Conservation (phyloP, 2,329 filamentous ascomycete genomes). For the Leptographium procerum region DNA sequence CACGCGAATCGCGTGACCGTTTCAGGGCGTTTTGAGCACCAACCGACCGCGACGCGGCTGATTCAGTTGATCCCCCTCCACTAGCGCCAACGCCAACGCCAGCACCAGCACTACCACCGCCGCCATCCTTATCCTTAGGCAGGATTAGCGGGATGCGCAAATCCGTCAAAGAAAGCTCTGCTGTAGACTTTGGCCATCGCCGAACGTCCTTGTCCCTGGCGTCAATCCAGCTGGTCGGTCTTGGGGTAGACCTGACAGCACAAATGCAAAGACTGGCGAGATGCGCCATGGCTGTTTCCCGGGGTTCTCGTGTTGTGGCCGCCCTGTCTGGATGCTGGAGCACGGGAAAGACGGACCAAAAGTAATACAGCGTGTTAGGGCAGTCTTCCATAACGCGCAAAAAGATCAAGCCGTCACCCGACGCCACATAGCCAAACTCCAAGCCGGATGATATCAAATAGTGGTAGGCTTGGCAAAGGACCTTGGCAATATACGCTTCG, state of each 20-base stretch:
- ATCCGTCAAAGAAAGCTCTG: not conserved
- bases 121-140: not conserved
- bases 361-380: slow-evolving; percentile 6
- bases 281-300: not conserved
- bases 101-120: no score
- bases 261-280: not conserved
- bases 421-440: slow-evolving; percentile 7
- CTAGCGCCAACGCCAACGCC: not conserved
- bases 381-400: slow-evolving; percentile 5
- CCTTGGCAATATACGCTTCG: not conserved
- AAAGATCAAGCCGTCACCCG: slow-evolving; percentile 7
- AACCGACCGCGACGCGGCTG: no score
- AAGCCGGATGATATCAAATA: slow-evolving; percentile 8
- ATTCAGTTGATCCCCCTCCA: not conserved
- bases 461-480: slow-evolving; percentile 6
- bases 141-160: not conserved
- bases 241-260: not conserved
- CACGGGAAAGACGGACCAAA: not conserved
- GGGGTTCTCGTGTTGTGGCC: not conserved
- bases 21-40: not conserved
- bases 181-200: slow-evolving; percentile 2
- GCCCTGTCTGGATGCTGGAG: not conserved
- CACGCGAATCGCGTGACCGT: not conserved
- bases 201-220: not conserved
- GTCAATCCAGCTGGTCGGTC: slow-evolving; percentile 1